Base-by-base conservation (phyloP, 1,284 basidiomycete species). In the Apiotrichum brassicae region DNA sequence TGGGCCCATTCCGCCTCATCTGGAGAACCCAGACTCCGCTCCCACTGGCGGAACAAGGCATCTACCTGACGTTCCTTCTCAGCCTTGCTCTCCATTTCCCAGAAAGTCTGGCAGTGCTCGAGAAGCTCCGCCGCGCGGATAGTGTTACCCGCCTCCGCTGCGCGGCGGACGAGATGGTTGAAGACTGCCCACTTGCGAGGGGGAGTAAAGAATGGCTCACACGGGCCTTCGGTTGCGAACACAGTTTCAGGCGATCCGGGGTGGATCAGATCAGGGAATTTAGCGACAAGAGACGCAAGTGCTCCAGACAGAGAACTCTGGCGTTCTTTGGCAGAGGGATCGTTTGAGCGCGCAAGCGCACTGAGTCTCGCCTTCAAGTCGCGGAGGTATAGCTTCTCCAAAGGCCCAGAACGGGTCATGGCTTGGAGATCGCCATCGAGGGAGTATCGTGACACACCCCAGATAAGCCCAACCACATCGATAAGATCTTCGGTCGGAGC, bases 301-400 rank as follows among this genome's bases (percentile, higher is more conserved):
- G 50, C 35, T n/a, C 55, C 48, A 2, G 58, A 55, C 16, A 67
- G 53, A 12, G 48, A 41, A 12, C 51, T 40, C 32, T 66, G 63
- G 4, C 65, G 59, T 8, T 36, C 39, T 14, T 59, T 55, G 20
- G 63, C 59, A 0, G 56, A 52, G 4, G 54, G 47, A 6, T 57
- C 59, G 53, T 7, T 54, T 48, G 16, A 45, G 43, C n/a, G 42
- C 9, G 60, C 30, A 14, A 63, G 51, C 32, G 65, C 34, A 24
- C 51, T 39, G 26, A 71, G 56, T 5, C 59, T 50, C 19, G 51
- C 45, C 54, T 69, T 67, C 13, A 72, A 51, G 46, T 74, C 69
- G 43, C 49, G 47, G 32, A 70, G 52, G 58, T 74, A 71, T 35
- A 63, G 54, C 65, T 67, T 65, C 23, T 71, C 69, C 14, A 71